Percentiles rank a stretch among this genome's conserved stretches.
Conservation (phyloP, 2,329 filamentous ascomycete species). For the Sclerotinia borealis region DNA sequence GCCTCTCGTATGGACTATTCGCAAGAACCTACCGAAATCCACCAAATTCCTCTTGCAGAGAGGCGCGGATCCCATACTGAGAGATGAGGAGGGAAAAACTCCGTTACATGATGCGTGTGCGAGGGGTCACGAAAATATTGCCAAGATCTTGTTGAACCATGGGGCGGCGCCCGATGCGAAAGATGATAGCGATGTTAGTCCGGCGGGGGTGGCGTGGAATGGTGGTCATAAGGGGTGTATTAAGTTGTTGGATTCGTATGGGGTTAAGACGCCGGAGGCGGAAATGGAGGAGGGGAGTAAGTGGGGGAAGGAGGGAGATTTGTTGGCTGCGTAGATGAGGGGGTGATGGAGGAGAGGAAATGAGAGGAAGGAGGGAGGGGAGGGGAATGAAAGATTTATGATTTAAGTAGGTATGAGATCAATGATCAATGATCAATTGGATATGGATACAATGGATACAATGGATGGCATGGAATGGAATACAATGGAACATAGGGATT, state of each 20-base stretch:
- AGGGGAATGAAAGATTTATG: too few species aligned
- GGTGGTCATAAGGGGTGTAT: background rate
- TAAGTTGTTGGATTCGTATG: background rate
- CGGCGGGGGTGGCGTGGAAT: background rate
- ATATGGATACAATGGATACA: background rate
- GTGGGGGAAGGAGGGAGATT: background rate
- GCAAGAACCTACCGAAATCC: constrained; percentile 2
- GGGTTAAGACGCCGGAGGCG: background rate
- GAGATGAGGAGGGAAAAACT: constrained; percentile 8
- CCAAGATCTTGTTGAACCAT: constrained; percentile 6
- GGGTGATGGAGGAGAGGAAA: background rate
- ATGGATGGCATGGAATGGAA: background rate
- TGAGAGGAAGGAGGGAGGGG: background rate
- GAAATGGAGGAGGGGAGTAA: background rate
- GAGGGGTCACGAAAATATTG: constrained; percentile 1
- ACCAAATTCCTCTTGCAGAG: constrained; percentile 18
- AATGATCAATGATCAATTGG: too few species aligned
- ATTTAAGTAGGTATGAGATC: too few species aligned
- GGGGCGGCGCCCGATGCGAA: background rate
- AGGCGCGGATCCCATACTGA: constrained; percentile 6
- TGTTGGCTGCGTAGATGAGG: background rate
- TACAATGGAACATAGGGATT: too few species aligned
- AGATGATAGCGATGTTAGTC: constrained; percentile 2
- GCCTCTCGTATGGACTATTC: constrained; percentile 8
- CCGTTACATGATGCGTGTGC: constrained; percentile 10